phyloP scores from a whole-genome alignment of 345 rosid species.

The Euphorbia pulcherrima region DNA sequence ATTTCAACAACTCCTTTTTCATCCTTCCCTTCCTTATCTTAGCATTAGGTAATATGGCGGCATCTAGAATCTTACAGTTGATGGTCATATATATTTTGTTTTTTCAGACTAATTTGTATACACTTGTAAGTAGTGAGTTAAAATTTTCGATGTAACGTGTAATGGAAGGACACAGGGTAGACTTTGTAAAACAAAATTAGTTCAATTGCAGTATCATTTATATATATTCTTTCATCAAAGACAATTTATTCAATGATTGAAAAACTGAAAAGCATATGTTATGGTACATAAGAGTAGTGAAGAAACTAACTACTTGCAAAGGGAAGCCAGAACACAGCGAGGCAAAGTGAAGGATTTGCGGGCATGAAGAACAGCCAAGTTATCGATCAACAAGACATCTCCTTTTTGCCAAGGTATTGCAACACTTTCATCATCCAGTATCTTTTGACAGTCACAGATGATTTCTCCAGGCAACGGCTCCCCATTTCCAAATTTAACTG shows the following conservation, averaged over 20 bases:
- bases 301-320: conserved; percentile 45
- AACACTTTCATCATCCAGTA: conserved; percentile 74
- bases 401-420: conserved; percentile 89
- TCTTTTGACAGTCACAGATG: conserved; percentile 52
- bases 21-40: neutral
- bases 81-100: neutral
- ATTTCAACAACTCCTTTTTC: conserved; percentile 2
- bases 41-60: neutral
- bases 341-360: conserved; percentile 70
- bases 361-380: conserved; percentile 85
- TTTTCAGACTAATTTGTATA: neutral
- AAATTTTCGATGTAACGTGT: conserved; percentile 20
- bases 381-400: conserved; percentile 66
- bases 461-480: conserved; percentile 56
- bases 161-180: conserved; percentile 4
- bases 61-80: neutral
- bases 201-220: neutral
- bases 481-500: conserved; percentile 72
- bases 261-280: neutral
- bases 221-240: neutral
- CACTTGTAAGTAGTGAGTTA: neutral
- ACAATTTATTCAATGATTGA: neutral
- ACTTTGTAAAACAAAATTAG: conserved; percentile 3
- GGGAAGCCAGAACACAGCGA: conserved; percentile 76
- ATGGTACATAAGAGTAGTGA: neutral